A percentile compares a stretch with the other conserved stretches of the same genome.
phyloP scores from a whole-genome alignment of 176 grass and related monocot genomes.

The Secale cereale region DNA sequence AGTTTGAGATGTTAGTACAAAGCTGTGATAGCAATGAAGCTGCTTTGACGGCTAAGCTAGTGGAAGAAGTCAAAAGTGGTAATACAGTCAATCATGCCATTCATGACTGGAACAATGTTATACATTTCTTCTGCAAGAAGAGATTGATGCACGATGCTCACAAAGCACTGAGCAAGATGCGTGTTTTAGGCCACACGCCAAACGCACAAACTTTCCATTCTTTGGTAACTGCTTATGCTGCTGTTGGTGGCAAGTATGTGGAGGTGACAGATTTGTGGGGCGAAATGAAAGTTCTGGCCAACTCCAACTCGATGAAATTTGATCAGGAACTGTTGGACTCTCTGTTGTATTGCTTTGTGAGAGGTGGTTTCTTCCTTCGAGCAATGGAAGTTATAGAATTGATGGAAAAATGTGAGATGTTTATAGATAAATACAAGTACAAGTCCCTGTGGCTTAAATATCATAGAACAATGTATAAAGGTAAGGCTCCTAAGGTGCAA shows the following conservation, averaged over 20 bases:
- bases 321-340: constrained; percentile 88
- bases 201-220: constrained; percentile 80
- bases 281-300: constrained; percentile 83
- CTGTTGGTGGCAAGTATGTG: constrained; percentile 79
- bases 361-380: constrained; percentile 90
- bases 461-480: constrained; percentile 76
- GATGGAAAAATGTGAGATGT: constrained; percentile 72
- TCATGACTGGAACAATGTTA: constrained; percentile 91
- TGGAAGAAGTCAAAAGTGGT: constrained; percentile 77
- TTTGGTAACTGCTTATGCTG: constrained; percentile 70
- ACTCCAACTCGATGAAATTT: constrained; percentile 63
- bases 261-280: constrained; percentile 93
- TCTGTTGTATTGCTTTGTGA: constrained; percentile 92
- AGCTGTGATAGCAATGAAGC: constrained; percentile 29
- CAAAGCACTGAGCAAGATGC: constrained; percentile 83
- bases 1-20: constrained; percentile 46
- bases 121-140: constrained; percentile 98
- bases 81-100: constrained; percentile 48
- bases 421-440: constrained; percentile 97
- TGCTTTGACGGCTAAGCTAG: constrained; percentile 57
- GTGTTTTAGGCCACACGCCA: constrained; percentile 65
- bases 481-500: constrained; percentile 72
- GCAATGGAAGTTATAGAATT: constrained; percentile 89
- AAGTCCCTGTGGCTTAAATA: constrained; percentile 93
- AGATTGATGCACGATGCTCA: constrained; percentile 84